Base-by-base conservation (phyloP, 495 filamentous ascomycete genomes). In the Penicillium canescens region DNA sequence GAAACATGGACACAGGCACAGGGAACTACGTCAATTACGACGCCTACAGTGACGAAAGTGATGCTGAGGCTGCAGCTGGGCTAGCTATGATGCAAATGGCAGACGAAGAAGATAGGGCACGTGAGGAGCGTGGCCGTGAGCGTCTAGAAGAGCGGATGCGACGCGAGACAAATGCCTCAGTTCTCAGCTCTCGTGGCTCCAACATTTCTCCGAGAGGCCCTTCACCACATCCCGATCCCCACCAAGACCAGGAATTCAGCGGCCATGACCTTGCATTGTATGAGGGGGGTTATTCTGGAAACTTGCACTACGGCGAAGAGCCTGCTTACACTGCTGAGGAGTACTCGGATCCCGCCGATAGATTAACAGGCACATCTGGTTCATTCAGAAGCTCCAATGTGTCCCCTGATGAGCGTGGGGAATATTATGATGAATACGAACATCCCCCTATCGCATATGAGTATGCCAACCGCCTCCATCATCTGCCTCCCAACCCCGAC, bases 51-150 rank as follows among this genome's bases (percentile, higher is more conserved):
- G 82, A 94, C 54, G 89, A 90, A 24, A 96, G 91, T 61, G 94
- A 99, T 56, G 84, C 91, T 0, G 94, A 99, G 69, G 93, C 90
- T 23, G 88, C 88, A 18, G 90, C 89, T 23, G 94, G 94, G 1
- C 72, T 95, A 14, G 83, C 86, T 57, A 91, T 92, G 61, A 81
- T 98, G 80, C 86, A 83, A 33, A 82, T 90, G 70, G 90, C 89
- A 1, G 94, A 96, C 46, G 84, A 92, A 68, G 85, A 96, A 63
- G 91, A 96, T 20, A 71, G 62, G 41, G 78, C 72, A 4, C 74
- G 79, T 16, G 75, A 77, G 36, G 67, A 71, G 36, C 69, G 62
- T 13, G 50, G 50, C 38, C 69, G 60, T 14, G 53, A 54, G 26
- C 42, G 58, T n/a, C 42, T 69, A 8, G 54, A 68, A 35, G 75